These are phyloP conservation scores for Orbilia brochopaga DNA, from an alignment of 2,329 filamentous ascomycete genomes.

Conservation along the genomic window DNA sequence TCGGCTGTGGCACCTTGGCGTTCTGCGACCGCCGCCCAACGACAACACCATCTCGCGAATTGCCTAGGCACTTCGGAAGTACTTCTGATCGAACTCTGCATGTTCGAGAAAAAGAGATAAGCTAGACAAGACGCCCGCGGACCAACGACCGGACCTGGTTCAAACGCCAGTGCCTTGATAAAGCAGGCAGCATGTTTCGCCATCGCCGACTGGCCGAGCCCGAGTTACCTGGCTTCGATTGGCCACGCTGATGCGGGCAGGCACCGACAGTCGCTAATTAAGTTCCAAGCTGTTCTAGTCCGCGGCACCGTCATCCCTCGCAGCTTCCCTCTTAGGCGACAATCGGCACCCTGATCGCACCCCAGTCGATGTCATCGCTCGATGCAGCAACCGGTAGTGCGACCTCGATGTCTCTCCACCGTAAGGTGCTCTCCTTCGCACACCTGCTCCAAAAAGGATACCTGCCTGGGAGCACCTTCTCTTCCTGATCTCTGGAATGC, in stretches of 20 bases:
- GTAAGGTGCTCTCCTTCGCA: conserved; percentile 13
- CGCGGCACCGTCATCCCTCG: not conserved
- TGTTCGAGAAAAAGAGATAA: too few species aligned
- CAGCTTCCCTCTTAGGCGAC: conserved; percentile 38
- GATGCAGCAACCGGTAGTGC: conserved; percentile 23
- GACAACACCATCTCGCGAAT: too few species aligned
- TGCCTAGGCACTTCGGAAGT: too few species aligned
- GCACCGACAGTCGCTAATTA: conserved; percentile 25
- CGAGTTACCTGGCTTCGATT: conserved; percentile 10
- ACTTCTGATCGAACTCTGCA: too few species aligned
- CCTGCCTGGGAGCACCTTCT: conserved; percentile 26
- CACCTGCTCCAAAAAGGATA: conserved; percentile 22
- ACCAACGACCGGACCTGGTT: not conserved
- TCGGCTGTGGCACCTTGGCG: too few species aligned
- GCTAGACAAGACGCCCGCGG: not conserved
- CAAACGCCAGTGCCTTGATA: conserved; percentile 1
- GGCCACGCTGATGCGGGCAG: conserved; percentile 18
- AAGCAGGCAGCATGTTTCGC: conserved; percentile 30
- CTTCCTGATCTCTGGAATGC: conserved; percentile 27
- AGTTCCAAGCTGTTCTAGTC: not conserved
- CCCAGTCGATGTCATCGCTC: conserved; percentile 13
- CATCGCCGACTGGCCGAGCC: conserved; percentile 16
- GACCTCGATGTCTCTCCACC: conserved; percentile 16
- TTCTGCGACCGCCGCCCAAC: too few species aligned
- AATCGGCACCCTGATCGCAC: conserved; percentile 29